Conservation (phyloP, 2,329 filamentous ascomycete genomes). For the Cercospora sp. region DNA sequence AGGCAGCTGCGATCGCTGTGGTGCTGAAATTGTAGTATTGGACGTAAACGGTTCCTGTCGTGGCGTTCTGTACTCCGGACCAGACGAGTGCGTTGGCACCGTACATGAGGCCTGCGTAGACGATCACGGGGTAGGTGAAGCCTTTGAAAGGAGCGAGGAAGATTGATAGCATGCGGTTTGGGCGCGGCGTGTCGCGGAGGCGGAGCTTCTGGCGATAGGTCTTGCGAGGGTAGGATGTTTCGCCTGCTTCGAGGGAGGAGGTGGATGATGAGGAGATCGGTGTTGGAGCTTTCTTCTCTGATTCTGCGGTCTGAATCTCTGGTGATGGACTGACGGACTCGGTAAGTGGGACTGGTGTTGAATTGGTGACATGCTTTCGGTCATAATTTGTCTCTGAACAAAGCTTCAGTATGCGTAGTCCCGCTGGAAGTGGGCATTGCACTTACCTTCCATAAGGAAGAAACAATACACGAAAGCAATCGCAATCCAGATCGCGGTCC, state of each 20-base stretch:
- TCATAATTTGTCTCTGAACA: slow-evolving; percentile 55
- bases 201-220: slow-evolving; percentile 48
- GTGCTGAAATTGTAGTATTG: slow-evolving; percentile 41
- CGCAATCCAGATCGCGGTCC: slow-evolving; percentile 56
- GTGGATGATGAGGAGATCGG: slow-evolving; percentile 1
- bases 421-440: neutral
- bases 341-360: neutral
- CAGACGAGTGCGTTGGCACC: slow-evolving; percentile 32
- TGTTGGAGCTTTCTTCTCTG: slow-evolving; percentile 16
- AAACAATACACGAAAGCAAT: slow-evolving; percentile 56
- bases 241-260: slow-evolving; percentile 34
- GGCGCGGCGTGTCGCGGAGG: slow-evolving; percentile 43
- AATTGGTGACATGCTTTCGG: slow-evolving; percentile 8
- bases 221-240: slow-evolving; percentile 41
- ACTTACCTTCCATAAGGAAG: slow-evolving; percentile 56
- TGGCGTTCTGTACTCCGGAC: slow-evolving; percentile 32
- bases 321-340: neutral
- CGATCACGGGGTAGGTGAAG: slow-evolving; percentile 30
- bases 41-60: slow-evolving; percentile 39
- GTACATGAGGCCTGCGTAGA: slow-evolving; percentile 33
- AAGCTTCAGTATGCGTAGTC: neutral
- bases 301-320: neutral
- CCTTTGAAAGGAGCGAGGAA: slow-evolving; percentile 35
- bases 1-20: slow-evolving; percentile 43
- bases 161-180: slow-evolving; percentile 46